Evolutionary conservation across 352 stramenopile species (phyloP).

Genomic region (Phytophthora citrophthora): DNA sequence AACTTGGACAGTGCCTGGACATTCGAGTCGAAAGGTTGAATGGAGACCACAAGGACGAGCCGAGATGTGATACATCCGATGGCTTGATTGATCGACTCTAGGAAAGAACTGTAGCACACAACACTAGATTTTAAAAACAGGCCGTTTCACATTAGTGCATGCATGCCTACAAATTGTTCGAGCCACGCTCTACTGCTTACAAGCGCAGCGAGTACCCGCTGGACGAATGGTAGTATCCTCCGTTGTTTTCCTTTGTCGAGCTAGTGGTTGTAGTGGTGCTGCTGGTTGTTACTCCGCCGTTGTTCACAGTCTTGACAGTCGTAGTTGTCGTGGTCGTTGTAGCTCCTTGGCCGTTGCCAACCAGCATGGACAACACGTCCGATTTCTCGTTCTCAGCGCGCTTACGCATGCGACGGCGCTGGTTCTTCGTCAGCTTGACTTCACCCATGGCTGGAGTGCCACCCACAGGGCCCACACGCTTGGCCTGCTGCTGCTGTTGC

Average conservation of each 20-base stretch:
- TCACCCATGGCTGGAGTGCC: constrained; percentile 39
- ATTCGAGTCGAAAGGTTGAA: background rate
- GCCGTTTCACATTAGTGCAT: constrained; percentile 11
- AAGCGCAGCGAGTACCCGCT: constrained; percentile 72
- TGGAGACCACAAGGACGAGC: background rate
- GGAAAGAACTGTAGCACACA: too few relatives aligned
- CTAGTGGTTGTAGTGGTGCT: constrained; percentile 30
- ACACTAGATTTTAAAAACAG: constrained; percentile 1
- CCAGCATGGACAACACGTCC: constrained; percentile 69
- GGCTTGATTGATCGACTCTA: too few relatives aligned
- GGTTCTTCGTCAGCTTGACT: constrained; percentile 79
- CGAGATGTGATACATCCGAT: background rate
- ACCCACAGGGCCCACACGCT: constrained; percentile 41
- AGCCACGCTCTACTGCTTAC: constrained; percentile 24
- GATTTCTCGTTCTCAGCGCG: constrained; percentile 79
- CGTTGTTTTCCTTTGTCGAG: constrained; percentile 30
- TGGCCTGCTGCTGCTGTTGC: constrained; percentile 14
- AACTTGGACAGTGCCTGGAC: background rate
- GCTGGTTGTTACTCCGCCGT: constrained; percentile 12
- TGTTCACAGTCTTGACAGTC: constrained; percentile 30
- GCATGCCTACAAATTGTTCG: background rate
- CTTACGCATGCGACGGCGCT: constrained; percentile 80
- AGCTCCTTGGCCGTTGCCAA: constrained; percentile 31
- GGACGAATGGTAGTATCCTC: constrained; percentile 72
- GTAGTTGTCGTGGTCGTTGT: constrained; percentile 28